Base-by-base conservation (phyloP, 257 asterid genomes). In the Solanum acaule region DNA sequence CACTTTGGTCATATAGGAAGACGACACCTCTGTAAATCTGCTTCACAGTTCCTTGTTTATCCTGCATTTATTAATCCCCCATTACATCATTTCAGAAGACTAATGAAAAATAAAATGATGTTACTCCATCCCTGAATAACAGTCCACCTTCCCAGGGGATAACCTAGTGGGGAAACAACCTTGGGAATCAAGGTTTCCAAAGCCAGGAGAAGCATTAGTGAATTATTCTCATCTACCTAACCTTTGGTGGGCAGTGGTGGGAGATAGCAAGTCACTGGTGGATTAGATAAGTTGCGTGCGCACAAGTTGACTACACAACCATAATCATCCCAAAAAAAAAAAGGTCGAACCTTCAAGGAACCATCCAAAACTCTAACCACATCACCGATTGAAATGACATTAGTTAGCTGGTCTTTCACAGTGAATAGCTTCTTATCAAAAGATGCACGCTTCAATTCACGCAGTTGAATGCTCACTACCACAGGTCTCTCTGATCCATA, bases 371-470 rank as follows among this genome's bases (percentile, higher is more conserved):
- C 89, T 89, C 90, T 92, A 89, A 94, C 98, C 56, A 63, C 86
- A 85, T 97, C 98, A 92, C 94, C 93, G 81, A 95, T 91, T 76
- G 98, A 94, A 89, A 97, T 89, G 65, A 91, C 90, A 86, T 94
- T 94, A 76, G 90, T 88, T 89, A 94, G 94, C 79, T 89, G 95
- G 89, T 96, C 99, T 90, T 91, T 89, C 86, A 93, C 98, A 34
- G 93, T 92, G 91, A 96, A 96, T 88, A 97, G 88, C 87, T 96
- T 97, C 92, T 91, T 95, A 91, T 97, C 99, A 89, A 97, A 97
- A 72, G 93, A 92, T 22, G 99, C 99, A 87, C 78, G 89, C 93
- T 91, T 96, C 85, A 97, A 91, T 52, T 95, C 98, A 75, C 93
- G 92, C 49, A 40, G 91, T 89, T 92, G 96, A 86, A 93, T 88